Evolutionary conservation across 345 rosid genomes (phyloP).

Genomic region (Microthlaspi erraticum): DNA sequence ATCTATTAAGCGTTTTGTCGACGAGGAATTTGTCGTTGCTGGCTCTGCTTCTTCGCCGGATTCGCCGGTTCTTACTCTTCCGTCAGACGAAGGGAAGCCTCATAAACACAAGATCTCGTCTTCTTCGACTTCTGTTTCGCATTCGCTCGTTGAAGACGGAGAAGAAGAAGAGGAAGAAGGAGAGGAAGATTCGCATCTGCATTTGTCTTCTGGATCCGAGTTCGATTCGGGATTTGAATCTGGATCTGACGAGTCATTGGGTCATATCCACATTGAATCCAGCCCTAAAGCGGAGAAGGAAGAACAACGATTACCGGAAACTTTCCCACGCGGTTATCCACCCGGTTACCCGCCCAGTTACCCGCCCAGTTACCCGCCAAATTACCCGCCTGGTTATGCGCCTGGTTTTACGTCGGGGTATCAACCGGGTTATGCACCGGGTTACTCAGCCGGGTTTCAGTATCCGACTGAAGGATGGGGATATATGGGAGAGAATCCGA

Average conservation of each 20-base stretch:
- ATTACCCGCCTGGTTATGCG: slow-evolving; percentile 44
- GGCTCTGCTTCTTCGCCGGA: slow-evolving; percentile 46
- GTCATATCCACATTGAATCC: slow-evolving; percentile 60
- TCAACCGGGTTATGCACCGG: slow-evolving; percentile 45
- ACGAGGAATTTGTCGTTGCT: slow-evolving; percentile 72
- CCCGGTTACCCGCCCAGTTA: slow-evolving; percentile 43
- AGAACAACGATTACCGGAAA: slow-evolving; percentile 30
- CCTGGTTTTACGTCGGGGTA: slow-evolving; percentile 42
- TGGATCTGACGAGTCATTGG: slow-evolving; percentile 47
- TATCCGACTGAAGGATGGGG: slow-evolving; percentile 52
- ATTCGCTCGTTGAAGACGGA: slow-evolving; percentile 47
- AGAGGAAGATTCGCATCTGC: slow-evolving; percentile 67
- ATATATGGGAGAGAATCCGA: slow-evolving; percentile 36
- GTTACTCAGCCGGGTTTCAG: slow-evolving; percentile 38
- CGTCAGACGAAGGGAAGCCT: slow-evolving; percentile 67
- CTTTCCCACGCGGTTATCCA: slow-evolving; percentile 33
- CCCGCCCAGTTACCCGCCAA: slow-evolving; percentile 45
- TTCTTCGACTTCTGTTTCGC: slow-evolving; percentile 69
- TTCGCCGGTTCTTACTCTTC: slow-evolving; percentile 81
- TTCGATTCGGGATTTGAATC: slow-evolving; percentile 54
- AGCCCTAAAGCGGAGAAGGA: slow-evolving; percentile 44
- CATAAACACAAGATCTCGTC: slow-evolving; percentile 46
- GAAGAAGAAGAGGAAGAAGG: slow-evolving; percentile 43
- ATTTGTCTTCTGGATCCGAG: slow-evolving; percentile 68
- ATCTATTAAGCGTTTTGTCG: slow-evolving; percentile 76